Conservation (phyloP, 140 eudicot species). For the Bidens hawaiensis region DNA sequence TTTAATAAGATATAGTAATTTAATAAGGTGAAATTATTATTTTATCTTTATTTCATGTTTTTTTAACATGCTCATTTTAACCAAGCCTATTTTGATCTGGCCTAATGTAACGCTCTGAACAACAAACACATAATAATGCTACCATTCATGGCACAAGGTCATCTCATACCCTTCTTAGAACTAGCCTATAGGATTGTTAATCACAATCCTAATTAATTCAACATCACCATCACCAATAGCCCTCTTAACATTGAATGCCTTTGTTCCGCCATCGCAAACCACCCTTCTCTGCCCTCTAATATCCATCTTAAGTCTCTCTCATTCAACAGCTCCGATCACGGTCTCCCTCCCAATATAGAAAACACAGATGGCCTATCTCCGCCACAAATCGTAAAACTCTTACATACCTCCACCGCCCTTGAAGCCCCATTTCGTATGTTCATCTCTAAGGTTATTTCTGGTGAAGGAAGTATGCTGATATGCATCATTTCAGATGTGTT, state of each 20-base stretch:
- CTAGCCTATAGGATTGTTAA: conserved; percentile 45
- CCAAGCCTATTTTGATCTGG: too few species aligned
- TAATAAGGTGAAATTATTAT: too few species aligned
- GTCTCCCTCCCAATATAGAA: conserved; percentile 59
- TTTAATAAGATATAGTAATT: too few species aligned
- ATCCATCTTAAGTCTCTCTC: conserved; percentile 38
- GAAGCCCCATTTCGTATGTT: conserved; percentile 31
- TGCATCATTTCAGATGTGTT: conserved; percentile 64
- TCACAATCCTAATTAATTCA: conserved; percentile 24
- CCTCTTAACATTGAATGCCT: conserved; percentile 50
- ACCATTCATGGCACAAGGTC: conserved; percentile 78
- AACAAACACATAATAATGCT: conserved; percentile 48
- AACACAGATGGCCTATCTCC: conserved; percentile 51
- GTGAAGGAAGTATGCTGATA: conserved; percentile 23
- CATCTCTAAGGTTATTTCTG: conserved; percentile 10
- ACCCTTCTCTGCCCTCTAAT: conserved; percentile 12
- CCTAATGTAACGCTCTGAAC: too few species aligned
- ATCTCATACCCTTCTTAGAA: conserved; percentile 55
- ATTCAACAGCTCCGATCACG: conserved; percentile 39
- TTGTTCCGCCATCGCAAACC: conserved; percentile 32
- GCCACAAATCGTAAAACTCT: conserved; percentile 31
- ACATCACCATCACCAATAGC: conserved; percentile 44
- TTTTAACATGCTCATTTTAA: too few species aligned
- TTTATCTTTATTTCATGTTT: too few species aligned
- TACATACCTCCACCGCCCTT: conserved; percentile 43